These are phyloP conservation scores for Penicillium subrubescens DNA, from an alignment of 495 filamentous ascomycete species.

Conservation along the genomic window DNA sequence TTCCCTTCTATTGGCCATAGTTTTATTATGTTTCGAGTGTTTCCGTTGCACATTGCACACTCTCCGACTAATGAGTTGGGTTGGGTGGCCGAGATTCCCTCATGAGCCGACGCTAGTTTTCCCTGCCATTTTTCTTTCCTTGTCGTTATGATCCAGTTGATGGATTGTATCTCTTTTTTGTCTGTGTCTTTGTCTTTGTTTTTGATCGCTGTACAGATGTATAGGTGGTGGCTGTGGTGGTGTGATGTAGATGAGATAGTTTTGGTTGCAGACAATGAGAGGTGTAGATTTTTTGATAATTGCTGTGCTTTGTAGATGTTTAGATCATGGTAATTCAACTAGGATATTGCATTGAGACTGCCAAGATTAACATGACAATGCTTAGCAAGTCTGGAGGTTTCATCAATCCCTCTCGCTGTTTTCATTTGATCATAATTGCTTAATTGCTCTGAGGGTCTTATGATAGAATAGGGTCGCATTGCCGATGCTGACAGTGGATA, in stretches of 20 bases:
- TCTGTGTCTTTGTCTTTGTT: slow-evolving; percentile 18
- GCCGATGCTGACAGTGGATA: not conserved
- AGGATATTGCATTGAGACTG: too few species aligned
- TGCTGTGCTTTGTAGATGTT: not conserved
- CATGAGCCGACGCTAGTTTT: slow-evolving; percentile 30
- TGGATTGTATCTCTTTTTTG: slow-evolving; percentile 17
- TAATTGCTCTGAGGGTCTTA: not conserved
- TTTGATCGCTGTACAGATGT: slow-evolving; percentile 38
- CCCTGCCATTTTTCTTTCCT: slow-evolving; percentile 18
- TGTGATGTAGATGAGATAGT: not conserved
- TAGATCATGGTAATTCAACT: not conserved
- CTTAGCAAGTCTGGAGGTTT: not conserved
- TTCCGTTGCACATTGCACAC: slow-evolving; percentile 16
- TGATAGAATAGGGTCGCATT: not conserved
- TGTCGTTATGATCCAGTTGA: slow-evolving; percentile 13
- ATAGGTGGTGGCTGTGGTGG: not conserved
- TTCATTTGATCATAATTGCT: not conserved
- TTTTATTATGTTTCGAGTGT: slow-evolving; percentile 4
- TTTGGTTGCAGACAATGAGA: slow-evolving; percentile 6
- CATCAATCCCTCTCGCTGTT: not conserved
- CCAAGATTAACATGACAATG: not conserved
- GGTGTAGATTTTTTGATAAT: slow-evolving; percentile 13
- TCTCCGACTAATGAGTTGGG: slow-evolving; percentile 33
- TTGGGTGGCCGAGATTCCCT: slow-evolving; percentile 37
- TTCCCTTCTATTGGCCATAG: slow-evolving; percentile 24